Conservation (phyloP, 148 eudicot species). For the Gaultheria prostrata region DNA sequence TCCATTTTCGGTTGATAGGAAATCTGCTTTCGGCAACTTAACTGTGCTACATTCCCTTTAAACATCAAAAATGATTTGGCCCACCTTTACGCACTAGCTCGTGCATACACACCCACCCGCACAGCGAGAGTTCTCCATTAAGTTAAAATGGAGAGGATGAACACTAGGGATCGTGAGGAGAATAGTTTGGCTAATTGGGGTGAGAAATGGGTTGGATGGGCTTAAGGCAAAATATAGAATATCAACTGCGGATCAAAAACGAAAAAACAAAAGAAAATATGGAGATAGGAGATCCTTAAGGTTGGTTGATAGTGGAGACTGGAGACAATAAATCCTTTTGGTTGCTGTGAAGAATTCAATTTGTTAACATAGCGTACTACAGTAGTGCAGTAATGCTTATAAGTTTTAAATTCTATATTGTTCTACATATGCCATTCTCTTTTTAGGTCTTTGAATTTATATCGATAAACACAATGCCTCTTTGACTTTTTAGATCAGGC, state of each 20-base stretch:
- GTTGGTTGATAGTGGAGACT: neutral
- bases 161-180: no score
- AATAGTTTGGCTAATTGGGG: neutral
- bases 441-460: no score
- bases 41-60: neutral
- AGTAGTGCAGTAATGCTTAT: no score
- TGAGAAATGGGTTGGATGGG: neutral
- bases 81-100: neutral
- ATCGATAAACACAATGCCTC: no score
- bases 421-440: no score
- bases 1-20: neutral
- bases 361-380: no score
- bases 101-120: neutral
- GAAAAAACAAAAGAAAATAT: neutral
- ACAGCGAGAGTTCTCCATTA: neutral
- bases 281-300: neutral
- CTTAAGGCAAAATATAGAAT: neutral
- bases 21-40: neutral
- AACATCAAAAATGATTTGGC: neutral
- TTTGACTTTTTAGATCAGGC: no score
- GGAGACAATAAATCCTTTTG: no score
- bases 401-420: no score
- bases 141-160: neutral
- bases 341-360: no score
- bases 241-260: neutral